phyloP scores from a whole-genome alignment of 768 basidiomycete genomes.

The Boletus rufocinnamomeus region DNA sequence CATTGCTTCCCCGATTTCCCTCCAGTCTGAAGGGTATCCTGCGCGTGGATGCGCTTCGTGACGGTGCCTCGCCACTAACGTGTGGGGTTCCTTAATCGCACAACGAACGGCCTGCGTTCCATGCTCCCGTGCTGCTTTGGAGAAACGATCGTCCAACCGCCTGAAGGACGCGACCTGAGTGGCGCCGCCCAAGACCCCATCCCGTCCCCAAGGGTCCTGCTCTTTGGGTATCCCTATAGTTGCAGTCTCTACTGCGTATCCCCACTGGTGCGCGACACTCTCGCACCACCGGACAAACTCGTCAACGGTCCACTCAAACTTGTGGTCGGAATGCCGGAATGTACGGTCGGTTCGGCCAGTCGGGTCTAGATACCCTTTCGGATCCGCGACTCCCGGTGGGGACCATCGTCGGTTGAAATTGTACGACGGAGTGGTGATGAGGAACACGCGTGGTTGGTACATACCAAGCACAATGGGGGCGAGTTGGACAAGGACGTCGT shows the following conservation, averaged over 20 bases:
- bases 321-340: slow-evolving; percentile 83
- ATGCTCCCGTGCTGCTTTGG: slow-evolving; percentile 33
- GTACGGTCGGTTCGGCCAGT: slow-evolving; percentile 70
- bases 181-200: slow-evolving; percentile 63
- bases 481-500: slow-evolving; percentile 58
- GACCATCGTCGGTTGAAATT: slow-evolving; percentile 79
- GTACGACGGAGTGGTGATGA: slow-evolving; percentile 86
- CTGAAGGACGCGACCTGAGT: slow-evolving; percentile 67
- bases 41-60: slow-evolving; percentile 55
- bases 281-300: slow-evolving; percentile 73
- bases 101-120: slow-evolving; percentile 10
- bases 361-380: slow-evolving; percentile 67
- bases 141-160: slow-evolving; percentile 41
- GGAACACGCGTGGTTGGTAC: slow-evolving; percentile 71
- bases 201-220: slow-evolving; percentile 72
- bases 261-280: slow-evolving; percentile 61
- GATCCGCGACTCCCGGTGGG: slow-evolving; percentile 46
- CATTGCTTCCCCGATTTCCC: slow-evolving; percentile 52
- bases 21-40: slow-evolving; percentile 41
- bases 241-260: slow-evolving; percentile 62
- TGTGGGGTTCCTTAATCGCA: slow-evolving; percentile 39
- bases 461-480: slow-evolving; percentile 72
- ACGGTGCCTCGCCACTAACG: slow-evolving; percentile 47
- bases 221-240: slow-evolving; percentile 62
- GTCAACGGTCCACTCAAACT: slow-evolving; percentile 83